Base-by-base conservation (phyloP, 2,329 filamentous ascomycete genomes). In the Calonectria multiphialidica region DNA sequence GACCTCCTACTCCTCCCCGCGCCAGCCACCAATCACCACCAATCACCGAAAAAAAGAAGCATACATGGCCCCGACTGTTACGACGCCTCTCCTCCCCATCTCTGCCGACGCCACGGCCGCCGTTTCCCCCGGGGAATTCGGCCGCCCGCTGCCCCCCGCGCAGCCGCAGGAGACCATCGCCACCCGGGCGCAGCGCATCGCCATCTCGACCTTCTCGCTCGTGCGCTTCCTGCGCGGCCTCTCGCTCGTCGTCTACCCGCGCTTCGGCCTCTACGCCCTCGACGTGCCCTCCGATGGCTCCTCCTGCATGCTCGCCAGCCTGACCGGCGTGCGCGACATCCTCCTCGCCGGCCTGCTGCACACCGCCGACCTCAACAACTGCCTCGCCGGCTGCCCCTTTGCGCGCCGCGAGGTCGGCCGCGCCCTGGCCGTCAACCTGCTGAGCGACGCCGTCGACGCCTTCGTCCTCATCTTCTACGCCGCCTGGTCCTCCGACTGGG, bases 381-480 rank as follows among this genome's bases (percentile, higher is more conserved):
- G 70, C 23, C 57, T 62, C 16, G 45, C 40, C 6, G 63, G 55
- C 18, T 76, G 78, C 16, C 47, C 68, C 3, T 49, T 68, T 21
- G 74, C 72, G 33, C 73, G 75, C 47, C 77, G 78, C 61, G 81
- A 83, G 59, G 73, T 80, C 6, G 77, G 77, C 40, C 78, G 82
- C 65, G 81, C 81, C 3, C 74, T 83, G 35, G 77, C 79, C 13
- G 75, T 77, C 28, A 81, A 78, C 47, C 74, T 83, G 6, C 77
- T 82, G 25, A 81, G 80, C 73, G 82, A 83, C 75, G 80, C 80
- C 70, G 77, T 81, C 50, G 81, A 83, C 74, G 80, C 82, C 7
- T 82, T 81, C 33, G 78, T 82, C 45, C 75, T 83, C 65, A 81
- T 83, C 59, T 82, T 83, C 65, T 81, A 80, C 23, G 81, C 80